Base-by-base conservation (phyloP, 2,329 filamentous ascomycete genomes). In the Aspergillus aculeatinus region DNA sequence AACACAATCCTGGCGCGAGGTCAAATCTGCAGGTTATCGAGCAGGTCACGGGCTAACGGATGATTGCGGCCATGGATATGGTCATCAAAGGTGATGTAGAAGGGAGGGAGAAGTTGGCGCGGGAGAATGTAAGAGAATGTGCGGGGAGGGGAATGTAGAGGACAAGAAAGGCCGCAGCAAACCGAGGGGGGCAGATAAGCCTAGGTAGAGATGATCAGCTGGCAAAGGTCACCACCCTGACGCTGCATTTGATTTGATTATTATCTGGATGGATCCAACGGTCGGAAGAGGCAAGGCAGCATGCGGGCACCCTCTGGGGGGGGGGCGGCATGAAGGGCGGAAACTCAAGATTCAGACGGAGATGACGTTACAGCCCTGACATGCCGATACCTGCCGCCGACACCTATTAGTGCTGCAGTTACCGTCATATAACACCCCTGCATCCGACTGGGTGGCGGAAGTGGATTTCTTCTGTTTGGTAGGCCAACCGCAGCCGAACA, bases 351-450 rank as follows among this genome's bases (percentile, higher is more conserved):
- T 52, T 53, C 39, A 19, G 51, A 50, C 58, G 60, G 57, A 35
- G 58, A 55, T 56, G 53, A 58, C 39, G 60, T 61, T 69, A 70
- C 64, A 54, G 55, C 57, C 39, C 61, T 71, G 67, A 74, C 72
- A 60, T 70, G 71, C 72, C 72, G 72, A 73, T 74, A 74, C 72
- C 64, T 62, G 57, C 63, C 54, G 58, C 55, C 14, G 49, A 51
- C 67, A 63, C 66, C 63, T 35, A 54, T 29, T 5, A 11, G 11
- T 4, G 7, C 11, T 23, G 58, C 12, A 50, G 50, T 57, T 67
- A 68, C 67, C 54, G 65, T 68, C 57, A 60, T 48, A 52, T 64
- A 64, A 68, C 67, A 54, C 27, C 25, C 35, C 50, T 55, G 58
- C 47, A 64, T 65, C 65, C 66, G 66, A 64, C 61, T 63, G 62